Conservation (phyloP, 192 early-diverging fungal genomes). For the Rhizophagus sp. region DNA sequence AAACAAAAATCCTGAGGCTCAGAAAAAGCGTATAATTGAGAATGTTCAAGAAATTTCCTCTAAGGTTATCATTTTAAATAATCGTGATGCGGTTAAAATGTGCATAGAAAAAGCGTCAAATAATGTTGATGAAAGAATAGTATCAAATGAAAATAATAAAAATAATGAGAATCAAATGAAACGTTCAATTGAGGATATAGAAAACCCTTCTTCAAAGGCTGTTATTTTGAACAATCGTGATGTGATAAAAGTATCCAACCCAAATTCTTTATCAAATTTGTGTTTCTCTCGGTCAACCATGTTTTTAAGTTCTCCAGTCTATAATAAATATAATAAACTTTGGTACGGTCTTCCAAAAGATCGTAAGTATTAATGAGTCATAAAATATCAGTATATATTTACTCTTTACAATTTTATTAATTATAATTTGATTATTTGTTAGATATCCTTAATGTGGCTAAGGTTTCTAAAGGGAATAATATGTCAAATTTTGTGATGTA, state of each 20-base stretch:
- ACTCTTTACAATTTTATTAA: no score
- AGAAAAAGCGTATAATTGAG: neutral
- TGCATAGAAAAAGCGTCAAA: no score
- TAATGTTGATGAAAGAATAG: no score
- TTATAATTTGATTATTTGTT: neutral
- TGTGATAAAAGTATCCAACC: neutral
- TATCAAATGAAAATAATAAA: no score
- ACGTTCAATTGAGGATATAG: neutral
- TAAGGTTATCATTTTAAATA: no score
- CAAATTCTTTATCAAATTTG: neutral
- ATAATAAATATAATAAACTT: neutral
- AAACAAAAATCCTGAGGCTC: neutral
- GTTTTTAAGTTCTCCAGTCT: neutral
- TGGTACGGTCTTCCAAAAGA: neutral
- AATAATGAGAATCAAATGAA: no score
- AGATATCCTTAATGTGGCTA: neutral
- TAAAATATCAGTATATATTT: neutral
- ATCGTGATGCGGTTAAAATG: no score
- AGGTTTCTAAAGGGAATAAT: neutral
- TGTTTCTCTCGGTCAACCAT: neutral
- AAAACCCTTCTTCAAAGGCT: neutral
- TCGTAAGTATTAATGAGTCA: neutral
- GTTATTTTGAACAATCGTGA: neutral
- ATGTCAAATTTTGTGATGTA: neutral
- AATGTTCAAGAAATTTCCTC: no score